These are phyloP conservation scores for Pythium oligandrum DNA, from an alignment of 352 stramenopile genomes.

Conservation along the genomic window DNA sequence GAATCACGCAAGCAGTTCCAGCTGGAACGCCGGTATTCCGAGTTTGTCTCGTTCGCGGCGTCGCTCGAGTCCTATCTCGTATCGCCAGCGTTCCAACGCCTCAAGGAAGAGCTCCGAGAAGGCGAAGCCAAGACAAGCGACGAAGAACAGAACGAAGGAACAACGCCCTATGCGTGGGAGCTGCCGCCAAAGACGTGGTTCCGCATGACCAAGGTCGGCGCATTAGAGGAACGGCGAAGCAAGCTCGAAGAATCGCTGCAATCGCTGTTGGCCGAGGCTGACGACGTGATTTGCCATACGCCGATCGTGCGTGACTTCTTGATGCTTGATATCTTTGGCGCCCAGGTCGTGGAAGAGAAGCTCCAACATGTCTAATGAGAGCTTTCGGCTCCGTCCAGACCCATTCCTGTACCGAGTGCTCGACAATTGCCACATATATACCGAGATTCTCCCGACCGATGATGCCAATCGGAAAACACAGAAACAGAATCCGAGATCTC, in stretches of 20 bases:
- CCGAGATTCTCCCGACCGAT: too few relatives aligned
- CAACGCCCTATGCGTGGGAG: constrained; percentile 39
- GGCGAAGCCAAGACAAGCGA: constrained; percentile 10
- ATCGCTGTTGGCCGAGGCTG: constrained; percentile 33
- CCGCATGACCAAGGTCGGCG: constrained; percentile 48
- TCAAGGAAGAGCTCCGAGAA: constrained; percentile 9
- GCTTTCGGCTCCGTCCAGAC: too few relatives aligned
- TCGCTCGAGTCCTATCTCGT: constrained; percentile 37
- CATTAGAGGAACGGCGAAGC: constrained; percentile 56
- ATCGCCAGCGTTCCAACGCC: constrained; percentile 9
- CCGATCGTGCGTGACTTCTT: constrained; percentile 69
- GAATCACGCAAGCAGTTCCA: constrained; percentile 40
- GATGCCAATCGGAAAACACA: too few relatives aligned
- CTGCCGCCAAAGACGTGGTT: constrained; percentile 81
- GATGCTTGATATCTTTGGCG: constrained; percentile 75
- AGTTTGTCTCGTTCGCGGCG: constrained; percentile 62
- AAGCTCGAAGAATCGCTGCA: constrained; percentile 54
- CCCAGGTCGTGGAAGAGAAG: constrained; percentile 63
- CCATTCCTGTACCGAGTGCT: too few relatives aligned
- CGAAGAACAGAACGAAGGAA: background rate
- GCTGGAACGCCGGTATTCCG: constrained; percentile 68
- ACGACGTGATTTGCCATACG: constrained; percentile 36
- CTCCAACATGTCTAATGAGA: constrained; percentile 23
- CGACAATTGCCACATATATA: too few relatives aligned
- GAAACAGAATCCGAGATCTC: too few relatives aligned